Percentiles rank a stretch among this genome's conserved stretches.
These are phyloP conservation scores for Talaromyces stipitatus DNA, from an alignment of 495 filamentous ascomycete species.

Conservation along the genomic window DNA sequence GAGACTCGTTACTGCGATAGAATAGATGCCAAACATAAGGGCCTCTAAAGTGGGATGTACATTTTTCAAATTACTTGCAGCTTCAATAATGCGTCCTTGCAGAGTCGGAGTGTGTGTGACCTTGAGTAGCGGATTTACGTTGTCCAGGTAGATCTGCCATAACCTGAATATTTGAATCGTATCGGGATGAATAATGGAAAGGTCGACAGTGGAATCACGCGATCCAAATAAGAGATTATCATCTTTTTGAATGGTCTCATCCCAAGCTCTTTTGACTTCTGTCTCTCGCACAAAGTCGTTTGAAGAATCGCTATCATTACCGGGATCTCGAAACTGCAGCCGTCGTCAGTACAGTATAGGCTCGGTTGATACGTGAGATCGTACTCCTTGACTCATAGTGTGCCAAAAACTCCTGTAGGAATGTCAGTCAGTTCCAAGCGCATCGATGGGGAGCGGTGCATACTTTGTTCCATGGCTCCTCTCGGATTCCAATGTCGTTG, in stretches of 20 bases:
- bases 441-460: constrained; percentile 8
- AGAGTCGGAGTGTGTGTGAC: constrained; percentile 59
- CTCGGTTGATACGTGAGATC: constrained; percentile 1
- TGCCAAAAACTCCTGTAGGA: constrained; percentile 38
- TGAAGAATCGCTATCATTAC: constrained; percentile 19
- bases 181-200: constrained; percentile 41
- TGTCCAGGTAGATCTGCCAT: constrained; percentile 62
- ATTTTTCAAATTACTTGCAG: constrained; percentile 17
- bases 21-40: constrained; percentile 55
- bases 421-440: background rate
- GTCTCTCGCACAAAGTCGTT: constrained; percentile 24
- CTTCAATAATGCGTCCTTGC: constrained; percentile 31
- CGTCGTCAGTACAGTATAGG: constrained; percentile 11
- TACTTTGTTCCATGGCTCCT: constrained; percentile 34
- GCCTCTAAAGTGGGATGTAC: constrained; percentile 20
- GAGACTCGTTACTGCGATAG: constrained; percentile 38
- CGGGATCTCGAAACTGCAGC: constrained; percentile 16
- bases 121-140: constrained; percentile 63
- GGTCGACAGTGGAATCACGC: constrained; percentile 24
- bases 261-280: constrained; percentile 35
- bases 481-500: constrained; percentile 19
- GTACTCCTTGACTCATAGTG: constrained; percentile 41
- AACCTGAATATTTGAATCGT: constrained; percentile 62
- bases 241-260: constrained; percentile 24
- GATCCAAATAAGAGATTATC: constrained; percentile 46